Base-by-base conservation (phyloP, 2,329 filamentous ascomycete species). In the Parastagonospora nodorum region DNA sequence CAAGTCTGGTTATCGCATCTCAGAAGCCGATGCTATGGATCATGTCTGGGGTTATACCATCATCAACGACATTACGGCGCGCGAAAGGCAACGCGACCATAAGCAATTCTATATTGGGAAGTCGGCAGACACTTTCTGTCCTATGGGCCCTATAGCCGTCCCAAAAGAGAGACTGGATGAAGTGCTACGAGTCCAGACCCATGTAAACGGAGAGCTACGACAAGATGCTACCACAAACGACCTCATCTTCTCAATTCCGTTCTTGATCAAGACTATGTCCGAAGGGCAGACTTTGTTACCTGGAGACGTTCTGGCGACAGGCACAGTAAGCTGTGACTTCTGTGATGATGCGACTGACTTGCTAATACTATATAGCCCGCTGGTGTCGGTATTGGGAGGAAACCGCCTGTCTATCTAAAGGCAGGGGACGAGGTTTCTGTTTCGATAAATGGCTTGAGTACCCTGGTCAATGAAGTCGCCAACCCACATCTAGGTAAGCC, bases 101-200 rank as follows among this genome's bases (percentile, higher is more conserved):
- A 84, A 84, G 62, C 83, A 85, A 53, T 85, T 84, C 62, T 84
- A 79, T 48, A 78, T 85, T 42, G 82, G 82, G 8, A 84, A 84
- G 61, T 82, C 78, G 0, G 68, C 77, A 0, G 81, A 84, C 60
- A 82, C 80, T 0, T 84, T 80, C 55, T 84, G 81, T 53, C 81
- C 81, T 0, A 83, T 84, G 73, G 82, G 81, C 1, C 81, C 81
- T 0, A 73, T 83, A 19, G 80, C 81, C 7, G 77, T 83, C 2
- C 78, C 79, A 8, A 75, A 75, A 38, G 64, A 71, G 29, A 58
- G 74, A n/a, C 68, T 84, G 1, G 74, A 78, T 1, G 56, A 74
- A 32, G 69, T 71, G 2, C 67, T 84, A 28, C 61, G 63, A 0
- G 58, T 84, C 0, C 61, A 64, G 37, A 82, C 79, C 1, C 75